A percentile compares a stretch with the other conserved stretches of the same genome.
phyloP scores from a whole-genome alignment of 495 filamentous ascomycete species.

The Elasticomyces elasticus region DNA sequence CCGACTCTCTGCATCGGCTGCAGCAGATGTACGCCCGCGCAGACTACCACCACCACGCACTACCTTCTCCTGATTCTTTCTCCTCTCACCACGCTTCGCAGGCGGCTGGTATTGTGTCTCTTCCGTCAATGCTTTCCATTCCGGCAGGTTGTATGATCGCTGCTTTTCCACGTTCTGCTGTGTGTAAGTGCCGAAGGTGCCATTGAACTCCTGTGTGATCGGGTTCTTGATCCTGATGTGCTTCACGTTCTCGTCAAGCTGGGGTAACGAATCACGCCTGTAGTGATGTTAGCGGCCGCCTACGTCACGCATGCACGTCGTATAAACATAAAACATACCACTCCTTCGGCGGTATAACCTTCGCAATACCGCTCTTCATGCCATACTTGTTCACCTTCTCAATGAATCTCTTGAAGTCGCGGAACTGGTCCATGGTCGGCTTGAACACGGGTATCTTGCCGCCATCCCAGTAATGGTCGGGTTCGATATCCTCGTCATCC shows the following conservation, averaged over 20 bases:
- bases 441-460: constrained; percentile 90
- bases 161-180: constrained; percentile 94
- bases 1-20: background rate
- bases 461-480: constrained; percentile 76
- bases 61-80: constrained; percentile 59
- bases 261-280: constrained; percentile 62
- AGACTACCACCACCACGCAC: constrained; percentile 25
- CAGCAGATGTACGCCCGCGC: constrained; percentile 15
- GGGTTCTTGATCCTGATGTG: constrained; percentile 89
- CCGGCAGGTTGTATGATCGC: constrained; percentile 87
- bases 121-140: constrained; percentile 86
- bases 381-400: constrained; percentile 83
- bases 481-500: constrained; percentile 60
- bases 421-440: constrained; percentile 90
- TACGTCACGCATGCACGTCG: background rate
- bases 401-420: constrained; percentile 80
- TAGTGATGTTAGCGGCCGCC: background rate
- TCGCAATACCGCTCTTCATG: constrained; percentile 94
- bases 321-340: constrained; percentile 51
- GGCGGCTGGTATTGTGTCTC: constrained; percentile 93
- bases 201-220: constrained; percentile 95
- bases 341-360: constrained; percentile 88
- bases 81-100: constrained; percentile 81
- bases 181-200: constrained; percentile 83
- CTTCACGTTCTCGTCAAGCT: constrained; percentile 77